These are phyloP conservation scores for Fusarium sp. DNA, from an alignment of 2,329 filamentous ascomycete genomes.

Conservation along the genomic window DNA sequence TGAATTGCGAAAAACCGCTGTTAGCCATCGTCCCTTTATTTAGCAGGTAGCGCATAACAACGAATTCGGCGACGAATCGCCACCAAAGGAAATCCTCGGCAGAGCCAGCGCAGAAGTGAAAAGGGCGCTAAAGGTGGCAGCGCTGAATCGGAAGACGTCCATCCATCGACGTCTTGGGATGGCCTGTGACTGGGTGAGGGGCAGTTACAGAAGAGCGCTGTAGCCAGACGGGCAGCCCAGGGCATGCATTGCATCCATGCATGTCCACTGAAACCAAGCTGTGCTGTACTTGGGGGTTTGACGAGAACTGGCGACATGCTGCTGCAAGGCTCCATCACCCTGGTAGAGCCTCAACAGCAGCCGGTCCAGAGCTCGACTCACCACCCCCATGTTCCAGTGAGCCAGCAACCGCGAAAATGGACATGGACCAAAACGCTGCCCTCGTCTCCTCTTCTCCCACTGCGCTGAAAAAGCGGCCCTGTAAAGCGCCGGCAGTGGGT, in stretches of 20 bases:
- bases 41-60: constrained; percentile 26
- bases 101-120: too few relatives aligned
- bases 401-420: too few relatives aligned
- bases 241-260: neutral
- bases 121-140: constrained; percentile 18
- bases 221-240: neutral
- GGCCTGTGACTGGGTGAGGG: constrained; percentile 36
- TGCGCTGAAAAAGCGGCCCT: too few relatives aligned
- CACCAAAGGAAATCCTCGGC: constrained; percentile 14
- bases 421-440: too few relatives aligned
- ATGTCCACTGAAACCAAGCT: constrained; percentile 5
- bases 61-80: constrained; percentile 16
- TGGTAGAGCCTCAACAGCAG: neutral
- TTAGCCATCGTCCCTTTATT: too few relatives aligned
- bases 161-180: constrained; percentile 13
- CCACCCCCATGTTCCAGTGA: too few relatives aligned
- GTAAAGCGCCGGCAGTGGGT: constrained; percentile 32
- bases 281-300: neutral
- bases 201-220: too few relatives aligned
- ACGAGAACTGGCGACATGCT: too few relatives aligned
- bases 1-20: constrained; percentile 25
- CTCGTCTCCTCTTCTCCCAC: too few relatives aligned
- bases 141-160: constrained; percentile 35
- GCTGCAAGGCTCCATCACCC: neutral
- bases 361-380: too few relatives aligned